Conservation (phyloP, 352 stramenopile genomes). For the Globisporangium uncinulatum region DNA sequence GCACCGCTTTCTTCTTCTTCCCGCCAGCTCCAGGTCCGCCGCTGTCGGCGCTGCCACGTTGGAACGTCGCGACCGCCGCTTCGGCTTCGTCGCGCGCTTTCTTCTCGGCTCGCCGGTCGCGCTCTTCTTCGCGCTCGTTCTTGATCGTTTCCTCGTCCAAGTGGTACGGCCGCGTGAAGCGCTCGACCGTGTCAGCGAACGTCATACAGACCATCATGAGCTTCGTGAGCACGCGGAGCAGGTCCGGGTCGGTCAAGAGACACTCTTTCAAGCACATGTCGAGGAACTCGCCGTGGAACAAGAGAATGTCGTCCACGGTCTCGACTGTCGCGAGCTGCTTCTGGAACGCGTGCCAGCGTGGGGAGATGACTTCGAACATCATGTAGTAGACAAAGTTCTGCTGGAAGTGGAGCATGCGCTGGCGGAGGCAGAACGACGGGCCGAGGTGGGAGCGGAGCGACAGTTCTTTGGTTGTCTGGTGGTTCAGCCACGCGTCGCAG, state of each 20-base stretch:
- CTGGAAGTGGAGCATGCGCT: conserved; percentile 99
- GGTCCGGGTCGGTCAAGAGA: conserved; percentile 93
- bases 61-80: conserved; percentile 57
- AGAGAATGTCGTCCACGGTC: conserved; percentile 95
- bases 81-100: conserved; percentile 71
- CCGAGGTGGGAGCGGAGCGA: conserved; percentile 84
- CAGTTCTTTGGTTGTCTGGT: conserved; percentile 92
- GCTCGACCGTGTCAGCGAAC: conserved; percentile 94
- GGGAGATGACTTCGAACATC: conserved; percentile 96
- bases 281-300: conserved; percentile 94
- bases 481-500: conserved; percentile 93
- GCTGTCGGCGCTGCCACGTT: conserved; percentile 17
- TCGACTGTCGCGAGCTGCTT: conserved; percentile 61
- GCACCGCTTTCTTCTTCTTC: conserved; percentile 54
- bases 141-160: conserved; percentile 87
- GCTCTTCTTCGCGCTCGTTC: conserved; percentile 65
- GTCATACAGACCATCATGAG: conserved; percentile 96
- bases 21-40: conserved; percentile 18
- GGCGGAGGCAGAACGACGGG: conserved; percentile 92
- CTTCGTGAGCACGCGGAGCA: conserved; percentile 92
- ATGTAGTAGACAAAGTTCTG: conserved; percentile 99
- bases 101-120: conserved; percentile 77
- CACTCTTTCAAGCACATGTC: conserved; percentile 96
- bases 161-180: conserved; percentile 80
- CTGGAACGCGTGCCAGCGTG: conserved; percentile 90